Conservation (phyloP, 2,329 filamentous ascomycete genomes). For the Verticillium nubilum region DNA sequence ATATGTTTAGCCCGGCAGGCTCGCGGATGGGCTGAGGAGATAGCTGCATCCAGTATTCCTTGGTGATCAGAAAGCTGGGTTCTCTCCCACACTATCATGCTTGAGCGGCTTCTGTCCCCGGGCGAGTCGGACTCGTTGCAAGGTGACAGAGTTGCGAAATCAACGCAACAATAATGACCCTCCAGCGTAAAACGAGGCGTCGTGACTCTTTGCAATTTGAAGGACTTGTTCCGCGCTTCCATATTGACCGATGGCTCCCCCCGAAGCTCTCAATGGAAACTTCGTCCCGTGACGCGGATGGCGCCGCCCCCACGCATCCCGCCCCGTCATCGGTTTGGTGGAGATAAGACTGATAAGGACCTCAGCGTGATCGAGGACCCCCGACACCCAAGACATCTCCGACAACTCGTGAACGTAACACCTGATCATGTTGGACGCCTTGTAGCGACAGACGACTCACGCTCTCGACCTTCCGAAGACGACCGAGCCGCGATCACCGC, state of each 20-base stretch:
- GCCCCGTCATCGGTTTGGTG: not conserved
- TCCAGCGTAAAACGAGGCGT: too few species aligned
- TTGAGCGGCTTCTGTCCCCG: too few species aligned
- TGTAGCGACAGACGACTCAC: not conserved
- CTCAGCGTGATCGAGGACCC: not conserved
- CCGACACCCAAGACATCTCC: not conserved
- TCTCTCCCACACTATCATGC: too few species aligned
- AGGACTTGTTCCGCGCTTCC: too few species aligned
- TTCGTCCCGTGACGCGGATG: not conserved
- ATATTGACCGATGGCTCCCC: too few species aligned
- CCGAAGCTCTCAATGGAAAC: too few species aligned
- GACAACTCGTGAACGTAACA: not conserved
- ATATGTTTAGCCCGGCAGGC: not conserved
- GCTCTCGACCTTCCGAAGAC: not conserved
- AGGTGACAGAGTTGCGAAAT: too few species aligned
- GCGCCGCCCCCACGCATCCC: not conserved
- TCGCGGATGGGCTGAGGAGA: not conserved
- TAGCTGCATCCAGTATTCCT: not conserved
- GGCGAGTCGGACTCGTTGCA: too few species aligned
- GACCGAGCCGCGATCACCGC: not conserved
- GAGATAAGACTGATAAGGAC: not conserved
- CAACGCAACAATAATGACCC: too few species aligned
- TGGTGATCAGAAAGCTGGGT: too few species aligned
- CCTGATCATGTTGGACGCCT: not conserved
- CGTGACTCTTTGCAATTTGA: too few species aligned